Evolutionary conservation across 352 stramenopile genomes (phyloP).

Genomic region (Pythium aphanidermatum): DNA sequence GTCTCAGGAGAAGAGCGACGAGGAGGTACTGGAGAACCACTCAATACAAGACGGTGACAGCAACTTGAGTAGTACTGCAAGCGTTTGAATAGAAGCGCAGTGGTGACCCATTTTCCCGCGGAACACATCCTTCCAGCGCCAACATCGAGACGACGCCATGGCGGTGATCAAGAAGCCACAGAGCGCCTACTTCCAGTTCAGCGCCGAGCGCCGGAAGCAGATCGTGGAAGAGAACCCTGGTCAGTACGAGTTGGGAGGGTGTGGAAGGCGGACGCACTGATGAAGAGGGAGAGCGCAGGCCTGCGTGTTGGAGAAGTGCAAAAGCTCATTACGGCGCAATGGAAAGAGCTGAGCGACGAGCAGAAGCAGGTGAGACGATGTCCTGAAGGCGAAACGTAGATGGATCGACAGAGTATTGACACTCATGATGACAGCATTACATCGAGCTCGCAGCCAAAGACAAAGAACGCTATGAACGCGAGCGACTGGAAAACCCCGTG

Average conservation of each 20-base stretch:
- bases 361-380: slow-evolving; percentile 86
- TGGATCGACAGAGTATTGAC: not conserved
- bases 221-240: slow-evolving; percentile 59
- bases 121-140: not conserved
- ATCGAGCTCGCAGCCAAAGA: slow-evolving; percentile 80
- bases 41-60: not conserved
- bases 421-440: slow-evolving; percentile 40
- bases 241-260: not conserved
- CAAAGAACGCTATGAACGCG: slow-evolving; percentile 76
- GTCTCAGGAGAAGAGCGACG: not conserved
- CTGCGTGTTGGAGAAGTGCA: slow-evolving; percentile 74
- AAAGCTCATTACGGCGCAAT: slow-evolving; percentile 87
- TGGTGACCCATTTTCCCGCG: slow-evolving; percentile 3
- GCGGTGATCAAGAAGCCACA: slow-evolving; percentile 75
- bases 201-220: slow-evolving; percentile 65
- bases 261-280: not conserved
- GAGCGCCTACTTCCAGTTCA: slow-evolving; percentile 85
- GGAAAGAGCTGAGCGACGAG: slow-evolving; percentile 77
- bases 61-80: not conserved
- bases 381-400: too few species aligned
- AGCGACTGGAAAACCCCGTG: slow-evolving; percentile 61
- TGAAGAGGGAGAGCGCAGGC: slow-evolving; percentile 13
- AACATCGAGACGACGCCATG: slow-evolving; percentile 20
- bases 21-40: slow-evolving; percentile 3
- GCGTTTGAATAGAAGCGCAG: too few species aligned